Percentiles rank a stretch among this genome's conserved stretches.
phyloP scores from a whole-genome alignment of 179 eudicot genomes.

The Gypsophila paniculata region DNA sequence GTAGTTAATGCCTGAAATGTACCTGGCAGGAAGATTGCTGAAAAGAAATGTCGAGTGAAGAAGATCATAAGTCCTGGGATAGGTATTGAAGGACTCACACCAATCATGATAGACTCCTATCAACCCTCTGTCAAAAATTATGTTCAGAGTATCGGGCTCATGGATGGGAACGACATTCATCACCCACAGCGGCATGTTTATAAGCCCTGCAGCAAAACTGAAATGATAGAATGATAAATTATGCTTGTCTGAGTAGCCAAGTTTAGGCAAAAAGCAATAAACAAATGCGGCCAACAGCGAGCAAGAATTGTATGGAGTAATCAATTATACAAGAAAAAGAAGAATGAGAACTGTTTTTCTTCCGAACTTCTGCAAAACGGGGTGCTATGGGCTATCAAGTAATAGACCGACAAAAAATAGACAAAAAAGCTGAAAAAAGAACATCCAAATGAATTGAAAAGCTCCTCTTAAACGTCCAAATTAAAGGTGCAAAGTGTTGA shows the following conservation, averaged over 20 bases:
- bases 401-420: no score
- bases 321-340: background rate
- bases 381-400: no score
- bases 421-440: no score
- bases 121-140: conserved; percentile 83
- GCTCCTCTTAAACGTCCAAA: background rate
- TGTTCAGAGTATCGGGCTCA: conserved; percentile 65
- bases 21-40: conserved; percentile 65
- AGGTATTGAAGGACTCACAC: conserved; percentile 95
- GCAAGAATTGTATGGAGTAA: background rate
- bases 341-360: no score
- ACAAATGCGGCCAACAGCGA: background rate
- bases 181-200: conserved; percentile 70
- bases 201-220: conserved; percentile 85
- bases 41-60: conserved; percentile 81
- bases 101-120: conserved; percentile 91
- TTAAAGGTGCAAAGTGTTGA: background rate
- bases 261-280: background rate
- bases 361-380: no score
- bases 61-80: conserved; percentile 86
- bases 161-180: conserved; percentile 79
- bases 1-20: conserved; percentile 6
- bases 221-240: background rate
- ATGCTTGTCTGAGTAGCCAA: background rate
- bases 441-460: no score